These are phyloP conservation scores for Hippophae rhamnoides DNA, from an alignment of 306 rosid species.

Conservation along the genomic window DNA sequence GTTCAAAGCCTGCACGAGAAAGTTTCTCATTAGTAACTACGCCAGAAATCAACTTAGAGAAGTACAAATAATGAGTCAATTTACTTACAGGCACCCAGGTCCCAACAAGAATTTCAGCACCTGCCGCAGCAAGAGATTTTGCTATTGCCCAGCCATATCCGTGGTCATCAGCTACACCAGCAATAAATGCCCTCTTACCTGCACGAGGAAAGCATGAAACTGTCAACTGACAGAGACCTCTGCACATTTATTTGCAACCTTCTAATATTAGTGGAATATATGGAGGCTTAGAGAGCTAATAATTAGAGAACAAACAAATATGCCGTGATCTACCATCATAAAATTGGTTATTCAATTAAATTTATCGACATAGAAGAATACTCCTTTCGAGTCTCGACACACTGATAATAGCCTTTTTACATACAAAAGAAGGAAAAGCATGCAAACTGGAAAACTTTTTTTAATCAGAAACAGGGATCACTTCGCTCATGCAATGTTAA, in stretches of 20 bases:
- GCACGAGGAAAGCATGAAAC: constrained; percentile 6
- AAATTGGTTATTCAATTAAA: no score
- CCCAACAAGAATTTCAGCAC: constrained; percentile 94
- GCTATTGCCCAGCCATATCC: constrained; percentile 99
- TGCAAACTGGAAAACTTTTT: no score
- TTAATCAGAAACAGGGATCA: no score
- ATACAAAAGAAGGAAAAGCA: no score
- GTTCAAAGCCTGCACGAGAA: constrained; percentile 66
- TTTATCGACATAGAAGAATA: not conserved
- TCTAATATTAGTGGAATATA: no score
- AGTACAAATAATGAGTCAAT: constrained; percentile 4
- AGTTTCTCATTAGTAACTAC: constrained; percentile 15
- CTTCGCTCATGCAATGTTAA: no score
- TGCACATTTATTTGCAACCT: no score
- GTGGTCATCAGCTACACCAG: constrained; percentile 93
- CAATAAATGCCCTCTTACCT: constrained; percentile 93
- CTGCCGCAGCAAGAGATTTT: constrained; percentile 94
- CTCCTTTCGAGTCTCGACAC: not conserved
- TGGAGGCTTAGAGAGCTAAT: no score
- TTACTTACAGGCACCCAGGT: constrained; percentile 98
- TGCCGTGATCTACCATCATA: no score
- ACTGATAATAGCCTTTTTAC: not conserved
- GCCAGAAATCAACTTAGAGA: not conserved
- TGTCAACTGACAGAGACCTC: not conserved
- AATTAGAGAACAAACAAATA: no score